Base-by-base conservation (phyloP, 2,329 filamentous ascomycete species). In the Aspergillus caelatus region DNA sequence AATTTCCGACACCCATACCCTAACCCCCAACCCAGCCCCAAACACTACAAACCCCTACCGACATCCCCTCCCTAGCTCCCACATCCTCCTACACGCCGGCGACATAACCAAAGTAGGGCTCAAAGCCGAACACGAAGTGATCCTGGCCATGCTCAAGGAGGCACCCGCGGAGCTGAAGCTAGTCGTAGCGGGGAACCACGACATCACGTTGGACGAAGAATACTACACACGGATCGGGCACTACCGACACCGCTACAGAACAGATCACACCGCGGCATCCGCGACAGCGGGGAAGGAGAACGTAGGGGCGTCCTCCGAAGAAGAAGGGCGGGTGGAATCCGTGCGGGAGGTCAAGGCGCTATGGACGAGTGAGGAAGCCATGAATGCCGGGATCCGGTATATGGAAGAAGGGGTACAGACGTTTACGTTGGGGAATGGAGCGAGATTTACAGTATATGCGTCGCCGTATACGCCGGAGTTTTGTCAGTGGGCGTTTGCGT, bases 101-200 rank as follows among this genome's bases (percentile, higher is more conserved):
- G 86, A 89, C 73, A 75, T 89, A 45, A 88, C 86, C 11, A 82
- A 81, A 72, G 75, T 80, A 41, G 85, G 86, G 6, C 75, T 76
- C 12, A 61, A 80, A 12, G 48, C 72, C 16, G 84, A 88, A 69
- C 85, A 86, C 68, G 52, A 55, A 39, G 32, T 26, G 14, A 55
- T 55, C 21, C 69, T 80, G 34, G 64, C 69, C 12, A 80, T 82
- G 2, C 68, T 87, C 16, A 73, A 75, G 14, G 68, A 69, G 1
- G 80, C 85, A 41, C 75, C 84, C 16, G 86, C 86, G 2, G 80
- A 83, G 10, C 72, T 89, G 6, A 89, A 89, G 69, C 77, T 89
- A 28, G 83, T 89, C 23, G 88, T 89, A 63, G 83, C 87, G 0
- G 87, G 87, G 0, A 89, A 89, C 69, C 87, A 89, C 74, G 87